Conservation (phyloP, 2,329 filamentous ascomycete species). For the Lithohypha guttulata region DNA sequence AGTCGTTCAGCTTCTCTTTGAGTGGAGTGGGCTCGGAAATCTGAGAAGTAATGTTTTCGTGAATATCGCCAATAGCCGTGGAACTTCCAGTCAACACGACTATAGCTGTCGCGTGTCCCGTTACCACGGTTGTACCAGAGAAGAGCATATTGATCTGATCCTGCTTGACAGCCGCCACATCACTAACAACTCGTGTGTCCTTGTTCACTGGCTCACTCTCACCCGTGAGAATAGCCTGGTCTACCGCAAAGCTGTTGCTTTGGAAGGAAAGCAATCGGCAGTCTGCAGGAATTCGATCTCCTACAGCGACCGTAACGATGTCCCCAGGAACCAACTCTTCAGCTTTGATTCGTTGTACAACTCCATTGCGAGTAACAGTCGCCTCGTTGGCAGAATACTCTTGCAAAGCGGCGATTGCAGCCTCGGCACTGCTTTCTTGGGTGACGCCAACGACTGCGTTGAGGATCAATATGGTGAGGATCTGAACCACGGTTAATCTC, state of each 20-base stretch:
- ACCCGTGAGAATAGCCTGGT: slow-evolving; percentile 93
- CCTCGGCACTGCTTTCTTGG: slow-evolving; percentile 96
- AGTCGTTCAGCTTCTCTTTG: slow-evolving; percentile 98
- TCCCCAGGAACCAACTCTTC: slow-evolving; percentile 95
- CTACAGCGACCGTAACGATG: slow-evolving; percentile 75
- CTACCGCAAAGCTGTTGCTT: slow-evolving; percentile 94
- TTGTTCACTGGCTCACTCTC: slow-evolving; percentile 97
- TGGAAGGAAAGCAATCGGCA: slow-evolving; percentile 82
- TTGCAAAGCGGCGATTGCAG: slow-evolving; percentile 93
- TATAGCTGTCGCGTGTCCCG: slow-evolving; percentile 79
- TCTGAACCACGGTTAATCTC: slow-evolving; percentile 41
- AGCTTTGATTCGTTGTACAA: slow-evolving; percentile 75
- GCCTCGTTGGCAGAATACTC: slow-evolving; percentile 99
- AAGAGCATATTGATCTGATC: slow-evolving; percentile 98
- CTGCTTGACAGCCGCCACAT: slow-evolving; percentile 83
- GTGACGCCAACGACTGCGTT: slow-evolving; percentile 97
- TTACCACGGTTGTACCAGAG: slow-evolving; percentile 94
- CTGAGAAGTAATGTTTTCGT: slow-evolving; percentile 95
- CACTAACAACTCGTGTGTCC: slow-evolving; percentile 57
- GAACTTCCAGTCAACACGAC: slow-evolving; percentile 81
- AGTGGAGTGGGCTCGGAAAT: slow-evolving; percentile 94
- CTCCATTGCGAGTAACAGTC: slow-evolving; percentile 79
- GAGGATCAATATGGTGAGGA: slow-evolving; percentile 89
- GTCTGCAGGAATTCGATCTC: slow-evolving; percentile 88
- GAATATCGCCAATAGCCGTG: slow-evolving; percentile 96